Evolutionary conservation across 164 flowering plant species (phyloP).

Genomic region (Vitis rotundifolia): DNA sequence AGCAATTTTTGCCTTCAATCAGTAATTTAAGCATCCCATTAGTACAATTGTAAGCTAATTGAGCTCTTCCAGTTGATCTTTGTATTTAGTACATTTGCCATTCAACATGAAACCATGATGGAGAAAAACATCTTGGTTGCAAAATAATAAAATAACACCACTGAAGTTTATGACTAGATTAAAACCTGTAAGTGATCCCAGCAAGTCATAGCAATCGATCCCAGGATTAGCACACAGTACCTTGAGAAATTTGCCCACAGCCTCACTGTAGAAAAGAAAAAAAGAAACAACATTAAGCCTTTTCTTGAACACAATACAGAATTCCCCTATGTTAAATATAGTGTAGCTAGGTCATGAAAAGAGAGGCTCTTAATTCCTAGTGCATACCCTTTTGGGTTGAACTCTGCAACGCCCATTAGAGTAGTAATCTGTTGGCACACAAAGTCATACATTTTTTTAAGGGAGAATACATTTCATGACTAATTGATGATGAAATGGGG

Average conservation of each 20-base stretch:
- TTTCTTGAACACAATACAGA: neutral
- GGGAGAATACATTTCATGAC: neutral
- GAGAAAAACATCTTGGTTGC: neutral
- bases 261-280: conserved; percentile 29
- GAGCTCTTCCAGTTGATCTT: too few relatives aligned
- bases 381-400: conserved; percentile 72
- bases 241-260: conserved; percentile 40
- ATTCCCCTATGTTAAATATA: neutral
- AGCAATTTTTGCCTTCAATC: conserved; percentile 60
- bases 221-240: conserved; percentile 47
- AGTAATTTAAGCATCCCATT: neutral
- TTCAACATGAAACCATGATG: neutral
- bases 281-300: neutral
- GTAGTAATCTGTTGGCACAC: conserved; percentile 37
- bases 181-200: conserved; percentile 38
- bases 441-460: neutral
- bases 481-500: neutral
- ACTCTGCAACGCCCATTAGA: conserved; percentile 60
- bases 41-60: neutral
- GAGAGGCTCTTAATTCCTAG: neutral
- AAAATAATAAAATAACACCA: neutral
- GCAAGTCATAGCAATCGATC: conserved; percentile 62
- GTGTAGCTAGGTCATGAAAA: too few relatives aligned
- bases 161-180: neutral
- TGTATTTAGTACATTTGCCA: too few relatives aligned